Conservation (phyloP, 768 basidiomycete genomes). For the Paxillus rubicundulus region DNA sequence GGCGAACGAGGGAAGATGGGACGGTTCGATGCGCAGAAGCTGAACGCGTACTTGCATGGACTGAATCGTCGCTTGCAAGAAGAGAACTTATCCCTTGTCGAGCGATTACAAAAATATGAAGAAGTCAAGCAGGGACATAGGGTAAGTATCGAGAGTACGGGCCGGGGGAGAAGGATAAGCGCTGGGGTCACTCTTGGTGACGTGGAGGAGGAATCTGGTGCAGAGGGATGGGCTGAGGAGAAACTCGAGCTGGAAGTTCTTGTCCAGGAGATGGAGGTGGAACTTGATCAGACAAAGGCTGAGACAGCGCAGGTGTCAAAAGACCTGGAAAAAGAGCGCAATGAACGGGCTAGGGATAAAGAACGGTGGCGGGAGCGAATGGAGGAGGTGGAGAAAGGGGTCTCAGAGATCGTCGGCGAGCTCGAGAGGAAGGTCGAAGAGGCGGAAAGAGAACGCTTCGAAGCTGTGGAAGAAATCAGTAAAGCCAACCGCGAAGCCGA, state of each 20-base stretch:
- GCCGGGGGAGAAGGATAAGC: slow-evolving; percentile 49
- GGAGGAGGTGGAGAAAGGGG: slow-evolving; percentile 67
- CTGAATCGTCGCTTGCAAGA: slow-evolving; percentile 80
- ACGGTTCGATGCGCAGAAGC: slow-evolving; percentile 79
- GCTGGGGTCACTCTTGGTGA: slow-evolving; percentile 52
- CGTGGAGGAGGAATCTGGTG: slow-evolving; percentile 60
- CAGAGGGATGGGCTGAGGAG: slow-evolving; percentile 71
- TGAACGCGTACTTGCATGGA: slow-evolving; percentile 84
- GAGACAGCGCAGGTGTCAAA: slow-evolving; percentile 48
- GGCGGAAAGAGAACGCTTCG: slow-evolving; percentile 47
- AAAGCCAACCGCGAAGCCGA: slow-evolving; percentile 45
- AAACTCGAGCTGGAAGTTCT: slow-evolving; percentile 54
- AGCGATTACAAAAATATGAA: slow-evolving; percentile 51
- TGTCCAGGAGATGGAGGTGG: slow-evolving; percentile 35
- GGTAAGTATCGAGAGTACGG: slow-evolving; percentile 27
- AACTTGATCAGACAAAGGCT: slow-evolving; percentile 38
- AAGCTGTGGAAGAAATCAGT: slow-evolving; percentile 39
- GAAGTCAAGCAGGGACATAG: slow-evolving; percentile 38
- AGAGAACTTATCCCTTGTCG: slow-evolving; percentile 72
- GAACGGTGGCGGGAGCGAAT: slow-evolving; percentile 71
- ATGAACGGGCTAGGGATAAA: slow-evolving; percentile 62
- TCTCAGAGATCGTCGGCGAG: slow-evolving; percentile 61
- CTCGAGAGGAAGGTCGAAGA: slow-evolving; percentile 54
- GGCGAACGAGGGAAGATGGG: slow-evolving; percentile 67
- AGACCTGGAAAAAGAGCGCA: slow-evolving; percentile 52